A percentile compares a stretch with the other conserved stretches of the same genome.
Evolutionary conservation across 805 yeast species (phyloP).

Genomic region (Citeromyces matritensis): DNA sequence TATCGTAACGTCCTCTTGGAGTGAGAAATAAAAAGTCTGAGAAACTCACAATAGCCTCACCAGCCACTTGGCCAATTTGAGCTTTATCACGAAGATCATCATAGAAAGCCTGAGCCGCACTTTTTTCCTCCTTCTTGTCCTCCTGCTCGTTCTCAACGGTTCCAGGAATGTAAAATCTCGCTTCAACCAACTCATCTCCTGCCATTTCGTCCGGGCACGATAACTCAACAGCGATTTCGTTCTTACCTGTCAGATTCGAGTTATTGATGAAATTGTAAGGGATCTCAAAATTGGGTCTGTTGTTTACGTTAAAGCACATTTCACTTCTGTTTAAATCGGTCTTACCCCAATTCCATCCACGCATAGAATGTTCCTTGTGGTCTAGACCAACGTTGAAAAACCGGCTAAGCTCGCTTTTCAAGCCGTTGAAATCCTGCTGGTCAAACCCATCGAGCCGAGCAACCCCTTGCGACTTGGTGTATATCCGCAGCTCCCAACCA

Average conservation of each 20-base stretch:
- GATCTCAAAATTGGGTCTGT: slow-evolving; percentile 82
- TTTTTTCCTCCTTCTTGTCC: slow-evolving; percentile 27
- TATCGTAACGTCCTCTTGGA: slow-evolving; percentile 97
- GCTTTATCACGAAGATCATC: slow-evolving; percentile 89
- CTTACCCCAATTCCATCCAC: slow-evolving; percentile 99
- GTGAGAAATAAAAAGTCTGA: slow-evolving; percentile 84
- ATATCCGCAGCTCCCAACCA: slow-evolving; percentile 80
- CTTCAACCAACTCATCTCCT: slow-evolving; percentile 93
- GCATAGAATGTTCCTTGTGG: slow-evolving; percentile 75
- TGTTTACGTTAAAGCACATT: slow-evolving; percentile 70
- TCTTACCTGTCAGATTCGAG: slow-evolving; percentile 80
- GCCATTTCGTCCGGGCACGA: slow-evolving; percentile 40
- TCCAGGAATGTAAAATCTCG: slow-evolving; percentile 92
- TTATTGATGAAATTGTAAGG: slow-evolving; percentile 74
- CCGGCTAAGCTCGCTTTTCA: slow-evolving; percentile 74
- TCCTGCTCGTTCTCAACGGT: slow-evolving; percentile 27
- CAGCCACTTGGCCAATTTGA: slow-evolving; percentile 85
- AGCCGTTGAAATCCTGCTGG: slow-evolving; percentile 59
- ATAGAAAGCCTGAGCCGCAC: slow-evolving; percentile 75
- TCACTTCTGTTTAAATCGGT: slow-evolving; percentile 88
- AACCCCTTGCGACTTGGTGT: slow-evolving; percentile 79
- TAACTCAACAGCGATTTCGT: slow-evolving; percentile 87
- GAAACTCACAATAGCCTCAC: slow-evolving; percentile 89
- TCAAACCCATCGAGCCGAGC: slow-evolving; percentile 88
- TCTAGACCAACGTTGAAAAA: slow-evolving; percentile 64